Percentiles rank a stretch among this genome's conserved stretches.
These are phyloP conservation scores for Ceratobasidium sp. DNA, from an alignment of 1,284 basidiomycete species.

Conservation along the genomic window DNA sequence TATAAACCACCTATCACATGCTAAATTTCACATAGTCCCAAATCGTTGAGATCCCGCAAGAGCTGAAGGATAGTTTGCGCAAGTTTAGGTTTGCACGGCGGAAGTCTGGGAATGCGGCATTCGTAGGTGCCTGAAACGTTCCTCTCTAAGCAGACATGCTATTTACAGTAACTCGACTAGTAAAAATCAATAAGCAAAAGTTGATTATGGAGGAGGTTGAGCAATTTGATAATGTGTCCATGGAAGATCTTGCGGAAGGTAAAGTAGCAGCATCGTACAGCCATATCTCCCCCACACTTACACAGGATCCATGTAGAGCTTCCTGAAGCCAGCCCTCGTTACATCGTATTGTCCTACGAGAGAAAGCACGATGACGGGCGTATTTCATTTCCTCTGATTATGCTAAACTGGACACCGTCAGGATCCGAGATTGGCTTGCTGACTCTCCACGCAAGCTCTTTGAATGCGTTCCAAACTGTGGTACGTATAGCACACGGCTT, in stretches of 20 bases:
- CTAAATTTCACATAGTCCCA: conserved; percentile 56
- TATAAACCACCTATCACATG: not conserved
- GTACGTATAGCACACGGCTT: conserved; percentile 54
- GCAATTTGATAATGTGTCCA: conserved; percentile 73
- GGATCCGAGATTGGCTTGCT: conserved; percentile 76
- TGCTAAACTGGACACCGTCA: conserved; percentile 86
- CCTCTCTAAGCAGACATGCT: not conserved
- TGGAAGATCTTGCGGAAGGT: conserved; percentile 89
- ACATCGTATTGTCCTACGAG: conserved; percentile 84
- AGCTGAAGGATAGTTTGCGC: conserved; percentile 75
- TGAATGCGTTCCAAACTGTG: conserved; percentile 78
- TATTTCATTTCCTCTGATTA: conserved; percentile 80
- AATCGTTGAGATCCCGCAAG: conserved; percentile 83
- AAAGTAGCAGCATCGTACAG: conserved; percentile 23
- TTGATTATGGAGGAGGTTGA: conserved; percentile 84
- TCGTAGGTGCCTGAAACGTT: conserved; percentile 56
- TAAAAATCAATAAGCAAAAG: conserved; percentile 85
- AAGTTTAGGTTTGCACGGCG: conserved; percentile 84
- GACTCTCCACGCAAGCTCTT: conserved; percentile 83
- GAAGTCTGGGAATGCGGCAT: conserved; percentile 71
- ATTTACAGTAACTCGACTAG: conserved; percentile 46
- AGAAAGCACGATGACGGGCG: conserved; percentile 84
- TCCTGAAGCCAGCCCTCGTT: conserved; percentile 88
- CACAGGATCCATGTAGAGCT: conserved; percentile 65
- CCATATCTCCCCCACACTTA: not conserved